phyloP scores from a whole-genome alignment of 352 stramenopile species.

The Pythium myriotylum region DNA sequence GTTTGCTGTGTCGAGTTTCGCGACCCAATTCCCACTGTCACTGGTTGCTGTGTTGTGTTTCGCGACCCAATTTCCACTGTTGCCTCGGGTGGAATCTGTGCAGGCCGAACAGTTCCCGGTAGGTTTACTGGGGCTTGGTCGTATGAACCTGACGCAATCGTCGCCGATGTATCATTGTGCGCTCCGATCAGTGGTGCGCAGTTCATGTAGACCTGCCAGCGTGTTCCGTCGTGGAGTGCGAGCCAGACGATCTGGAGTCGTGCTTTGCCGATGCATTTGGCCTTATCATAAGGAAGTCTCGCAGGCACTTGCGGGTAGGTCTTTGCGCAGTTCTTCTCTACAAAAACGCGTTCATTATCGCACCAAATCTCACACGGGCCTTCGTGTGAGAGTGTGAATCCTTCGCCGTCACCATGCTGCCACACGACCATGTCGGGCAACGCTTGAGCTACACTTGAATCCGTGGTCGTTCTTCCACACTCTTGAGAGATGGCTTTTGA shows the following conservation, averaged over 20 bases:
- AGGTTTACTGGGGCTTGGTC: neutral
- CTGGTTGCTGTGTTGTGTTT: neutral
- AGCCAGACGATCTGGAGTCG: slow-evolving; percentile 33
- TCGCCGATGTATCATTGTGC: neutral
- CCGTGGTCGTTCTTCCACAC: slow-evolving; percentile 24
- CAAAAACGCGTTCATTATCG: slow-evolving; percentile 26
- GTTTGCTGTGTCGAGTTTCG: too few relatives aligned
- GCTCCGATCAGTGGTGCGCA: slow-evolving; percentile 11
- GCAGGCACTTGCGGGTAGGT: slow-evolving; percentile 14
- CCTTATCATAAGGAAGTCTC: slow-evolving; percentile 17
- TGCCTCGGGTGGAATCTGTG: neutral
- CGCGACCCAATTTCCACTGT: neutral
- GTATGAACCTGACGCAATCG: neutral
- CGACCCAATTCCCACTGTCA: too few relatives aligned
- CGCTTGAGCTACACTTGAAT: slow-evolving; percentile 5
- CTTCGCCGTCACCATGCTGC: slow-evolving; percentile 27
- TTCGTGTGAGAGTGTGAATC: slow-evolving; percentile 32
- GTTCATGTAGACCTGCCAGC: slow-evolving; percentile 44
- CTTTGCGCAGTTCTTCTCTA: slow-evolving; percentile 26
- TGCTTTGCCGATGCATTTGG: slow-evolving; percentile 33
- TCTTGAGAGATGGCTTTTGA: slow-evolving; percentile 6
- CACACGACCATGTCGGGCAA: slow-evolving; percentile 28
- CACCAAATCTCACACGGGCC: slow-evolving; percentile 29
- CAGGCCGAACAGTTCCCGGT: neutral
- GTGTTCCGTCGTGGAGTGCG: slow-evolving; percentile 28